A percentile compares a stretch with the other conserved stretches of the same genome.
These are phyloP conservation scores for Aspergillus jensenii DNA, from an alignment of 2,329 filamentous ascomycete genomes.

Conservation along the genomic window DNA sequence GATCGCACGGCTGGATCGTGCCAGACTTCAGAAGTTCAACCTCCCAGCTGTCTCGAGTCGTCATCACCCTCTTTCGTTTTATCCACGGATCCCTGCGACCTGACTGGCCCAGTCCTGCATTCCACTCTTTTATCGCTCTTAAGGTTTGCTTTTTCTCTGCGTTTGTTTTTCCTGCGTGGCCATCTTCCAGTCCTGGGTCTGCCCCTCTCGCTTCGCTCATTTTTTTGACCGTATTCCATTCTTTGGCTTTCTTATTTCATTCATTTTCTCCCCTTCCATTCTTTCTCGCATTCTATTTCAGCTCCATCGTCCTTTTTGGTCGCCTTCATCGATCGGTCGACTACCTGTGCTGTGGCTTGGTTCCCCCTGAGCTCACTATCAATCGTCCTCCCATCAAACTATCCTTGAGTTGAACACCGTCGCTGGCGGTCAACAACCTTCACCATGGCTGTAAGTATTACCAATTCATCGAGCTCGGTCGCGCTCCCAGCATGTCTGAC, in stretches of 20 bases:
- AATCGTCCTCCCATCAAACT: background rate
- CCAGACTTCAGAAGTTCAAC: background rate
- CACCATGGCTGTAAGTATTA: constrained; percentile 22
- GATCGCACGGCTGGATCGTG: constrained; percentile 1
- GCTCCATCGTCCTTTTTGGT: background rate
- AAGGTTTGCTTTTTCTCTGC: background rate
- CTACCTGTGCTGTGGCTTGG: background rate
- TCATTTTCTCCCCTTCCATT: background rate
- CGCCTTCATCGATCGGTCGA: background rate
- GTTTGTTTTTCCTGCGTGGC: background rate
- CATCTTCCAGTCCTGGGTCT: background rate
- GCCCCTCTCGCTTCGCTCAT: background rate
- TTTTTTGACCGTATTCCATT: background rate
- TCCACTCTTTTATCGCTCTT: background rate
- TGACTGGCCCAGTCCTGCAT: background rate
- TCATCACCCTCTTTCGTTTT: background rate
- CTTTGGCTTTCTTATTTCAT: background rate
- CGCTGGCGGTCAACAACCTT: background rate
- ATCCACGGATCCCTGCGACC: background rate
- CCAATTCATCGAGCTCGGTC: background rate
- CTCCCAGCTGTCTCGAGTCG: background rate
- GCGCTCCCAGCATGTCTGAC: background rate
- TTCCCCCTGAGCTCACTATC: background rate
- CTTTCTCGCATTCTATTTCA: background rate
- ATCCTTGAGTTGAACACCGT: background rate